Evolutionary conservation across 1,139 yeast genomes (phyloP), one percentile per base, ranked within the genome.

Genomic region (Hansenula sp.): DNA sequence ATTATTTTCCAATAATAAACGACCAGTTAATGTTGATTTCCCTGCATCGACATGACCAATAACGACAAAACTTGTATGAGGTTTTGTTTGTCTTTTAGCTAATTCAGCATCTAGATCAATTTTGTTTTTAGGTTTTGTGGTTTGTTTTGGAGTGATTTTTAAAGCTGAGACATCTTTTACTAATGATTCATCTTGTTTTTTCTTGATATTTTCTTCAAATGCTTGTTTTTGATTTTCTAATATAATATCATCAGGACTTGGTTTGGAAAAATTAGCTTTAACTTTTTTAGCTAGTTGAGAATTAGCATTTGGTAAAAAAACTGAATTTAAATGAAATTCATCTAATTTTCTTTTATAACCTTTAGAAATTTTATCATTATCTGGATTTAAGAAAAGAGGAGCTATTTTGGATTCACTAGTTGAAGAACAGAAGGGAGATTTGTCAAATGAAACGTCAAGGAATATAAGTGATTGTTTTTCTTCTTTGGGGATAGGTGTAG

Each of bases 1-100:
- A 6, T 94, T 90, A 19, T 79, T 67, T 54, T 92, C 97, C 44
- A 82, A 82, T 33, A 94, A 61, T 34, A 94, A 62, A 43, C 98
- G 70, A 9, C 99, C 99, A 78, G 94, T 84, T 28, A 94, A 68
- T 0, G 99, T 94, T 3, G 96, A 88, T 60, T 94, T 94, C 11
- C 99, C 99, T 0, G 97, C 95, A 65, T 94, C 99, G 17, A 94
- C 97, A 65, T 94, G 98, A 3, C 99, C 98, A 46, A 86, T 79
- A 4, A 88, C 94, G 24, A 88, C 95, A 60, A 87, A 84, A 17
- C 90, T 79, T 41, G 82, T 68, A 47, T 77, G 80, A 3, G 90
- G 88, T 53, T 83, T 84, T 13, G 60, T 44, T 30, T 62, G 63
- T 17, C 68, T 55, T 24, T 64, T 60, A 8, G 62, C 43, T 3